phyloP scores from a whole-genome alignment of 805 yeast species.

The Candida patagonica region DNA sequence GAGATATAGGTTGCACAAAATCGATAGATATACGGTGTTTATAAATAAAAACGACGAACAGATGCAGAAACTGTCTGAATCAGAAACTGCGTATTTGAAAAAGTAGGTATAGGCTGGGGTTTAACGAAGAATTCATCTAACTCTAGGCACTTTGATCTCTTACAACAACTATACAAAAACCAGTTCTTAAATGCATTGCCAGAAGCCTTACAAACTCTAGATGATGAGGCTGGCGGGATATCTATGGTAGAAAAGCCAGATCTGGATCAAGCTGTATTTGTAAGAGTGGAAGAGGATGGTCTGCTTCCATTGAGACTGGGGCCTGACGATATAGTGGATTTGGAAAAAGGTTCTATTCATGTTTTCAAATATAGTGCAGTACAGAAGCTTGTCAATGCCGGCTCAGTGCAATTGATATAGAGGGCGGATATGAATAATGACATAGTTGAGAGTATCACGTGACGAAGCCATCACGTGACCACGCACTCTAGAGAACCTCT shows the following conservation, averaged over 20 bases:
- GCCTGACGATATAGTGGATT: constrained; percentile 37
- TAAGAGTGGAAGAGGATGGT: constrained; percentile 40
- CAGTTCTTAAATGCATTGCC: constrained; percentile 66
- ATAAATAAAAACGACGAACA: constrained; percentile 39
- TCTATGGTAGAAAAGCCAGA: constrained; percentile 76
- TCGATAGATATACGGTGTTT: constrained; percentile 59
- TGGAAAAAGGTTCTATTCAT: constrained; percentile 58
- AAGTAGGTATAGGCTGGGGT: constrained; percentile 22
- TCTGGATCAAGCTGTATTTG: constrained; percentile 65
- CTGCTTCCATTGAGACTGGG: constrained; percentile 36
- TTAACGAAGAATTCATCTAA: background rate
- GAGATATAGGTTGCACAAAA: constrained; percentile 60
- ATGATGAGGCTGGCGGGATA: constrained; percentile 52
- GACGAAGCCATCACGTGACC: too few relatives aligned
- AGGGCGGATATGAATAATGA: background rate
- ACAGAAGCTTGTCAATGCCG: constrained; percentile 31
- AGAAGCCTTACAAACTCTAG: constrained; percentile 55
- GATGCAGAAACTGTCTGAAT: constrained; percentile 39
- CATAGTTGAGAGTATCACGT: too few relatives aligned
- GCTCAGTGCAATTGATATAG: constrained; percentile 36
- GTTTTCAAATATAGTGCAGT: constrained; percentile 60
- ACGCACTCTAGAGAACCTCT: too few relatives aligned
- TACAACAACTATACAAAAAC: constrained; percentile 55
- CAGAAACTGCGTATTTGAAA: constrained; percentile 60
- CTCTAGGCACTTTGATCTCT: constrained; percentile 49